These are phyloP conservation scores for Colletotrichum sp. DNA, from an alignment of 2,329 filamentous ascomycete species.

Conservation along the genomic window DNA sequence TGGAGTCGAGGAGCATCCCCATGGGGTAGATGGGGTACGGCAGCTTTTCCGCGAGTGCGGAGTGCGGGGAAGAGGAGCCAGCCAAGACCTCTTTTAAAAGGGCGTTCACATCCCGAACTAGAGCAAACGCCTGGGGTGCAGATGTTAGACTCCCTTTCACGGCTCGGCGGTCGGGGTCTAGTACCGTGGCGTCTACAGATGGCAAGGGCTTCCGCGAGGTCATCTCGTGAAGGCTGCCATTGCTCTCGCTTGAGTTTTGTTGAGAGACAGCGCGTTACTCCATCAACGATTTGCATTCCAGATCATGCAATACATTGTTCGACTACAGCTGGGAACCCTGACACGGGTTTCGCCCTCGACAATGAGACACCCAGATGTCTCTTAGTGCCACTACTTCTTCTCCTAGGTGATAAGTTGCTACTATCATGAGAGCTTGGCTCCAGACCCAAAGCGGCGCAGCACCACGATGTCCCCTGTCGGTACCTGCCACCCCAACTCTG, in stretches of 20 bases:
- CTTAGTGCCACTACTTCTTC: background rate
- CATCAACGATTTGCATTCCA: background rate
- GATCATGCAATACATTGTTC: background rate
- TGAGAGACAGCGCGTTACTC: background rate
- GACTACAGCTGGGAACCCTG: accelerated
- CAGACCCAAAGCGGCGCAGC: background rate
- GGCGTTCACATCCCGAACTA: background rate
- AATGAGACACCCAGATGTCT: accelerated
- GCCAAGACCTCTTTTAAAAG: slow-evolving; percentile 3
- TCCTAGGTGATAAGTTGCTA: background rate
- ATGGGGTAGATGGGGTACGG: slow-evolving; percentile 13
- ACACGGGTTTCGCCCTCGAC: background rate
- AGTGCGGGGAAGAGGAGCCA: slow-evolving; percentile 14
- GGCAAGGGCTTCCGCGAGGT: background rate
- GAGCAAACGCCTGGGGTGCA: background rate
- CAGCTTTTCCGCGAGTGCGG: slow-evolving; percentile 15
- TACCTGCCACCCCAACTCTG: background rate
- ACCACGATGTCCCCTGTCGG: background rate
- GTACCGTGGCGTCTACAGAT: background rate
- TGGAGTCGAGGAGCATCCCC: slow-evolving; percentile 4
- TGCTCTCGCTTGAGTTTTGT: background rate
- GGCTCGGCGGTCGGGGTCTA: background rate
- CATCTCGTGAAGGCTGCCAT: background rate
- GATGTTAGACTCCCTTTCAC: background rate
- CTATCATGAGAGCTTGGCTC: background rate